phyloP scores from a whole-genome alignment of 1,284 basidiomycete genomes.

The Entoloma clypeatum region DNA sequence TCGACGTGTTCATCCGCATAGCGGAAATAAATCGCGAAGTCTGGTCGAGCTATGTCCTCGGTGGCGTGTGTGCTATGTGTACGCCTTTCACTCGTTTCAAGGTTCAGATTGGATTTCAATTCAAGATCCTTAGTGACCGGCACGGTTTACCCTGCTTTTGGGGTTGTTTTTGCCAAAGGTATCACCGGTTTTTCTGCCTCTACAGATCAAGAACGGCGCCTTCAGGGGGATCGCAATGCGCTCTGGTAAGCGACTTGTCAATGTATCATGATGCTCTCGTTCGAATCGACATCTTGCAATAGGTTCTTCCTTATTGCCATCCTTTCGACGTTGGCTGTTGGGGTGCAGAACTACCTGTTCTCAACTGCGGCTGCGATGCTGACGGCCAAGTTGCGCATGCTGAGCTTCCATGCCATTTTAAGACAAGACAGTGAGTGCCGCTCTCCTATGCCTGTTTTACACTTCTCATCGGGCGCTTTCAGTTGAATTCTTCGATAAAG shows the following conservation, averaged over 20 bases:
- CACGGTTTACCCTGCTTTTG: constrained; percentile 83
- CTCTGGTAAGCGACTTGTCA: constrained; percentile 41
- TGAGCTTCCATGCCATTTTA: constrained; percentile 74
- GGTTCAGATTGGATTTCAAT: constrained; percentile 25
- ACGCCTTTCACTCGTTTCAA: background rate
- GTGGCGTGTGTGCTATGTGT: constrained; percentile 51
- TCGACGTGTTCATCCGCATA: constrained; percentile 72
- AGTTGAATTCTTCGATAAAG: constrained; percentile 88
- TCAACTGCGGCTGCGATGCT: constrained; percentile 63
- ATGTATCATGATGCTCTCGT: background rate
- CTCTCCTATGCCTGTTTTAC: too few species aligned
- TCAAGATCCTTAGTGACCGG: constrained; percentile 56
- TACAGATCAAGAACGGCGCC: constrained; percentile 39
- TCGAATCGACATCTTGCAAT: constrained; percentile 10
- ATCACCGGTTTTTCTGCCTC: constrained; percentile 59
- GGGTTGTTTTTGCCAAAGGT: constrained; percentile 74
- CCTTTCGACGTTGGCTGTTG: constrained; percentile 58
- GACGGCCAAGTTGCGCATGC: constrained; percentile 62
- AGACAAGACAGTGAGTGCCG: constrained; percentile 72
- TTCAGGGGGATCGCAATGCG: constrained; percentile 64
- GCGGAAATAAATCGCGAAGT: constrained; percentile 59
- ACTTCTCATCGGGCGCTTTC: constrained; percentile 6
- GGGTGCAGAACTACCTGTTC: constrained; percentile 69
- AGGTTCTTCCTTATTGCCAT: constrained; percentile 85
- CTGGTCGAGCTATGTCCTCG: constrained; percentile 55